Percentiles rank a stretch among this genome's conserved stretches.
Conservation (phyloP, 2,329 filamentous ascomycete genomes). For the Pseudogymnoascus sp. region DNA sequence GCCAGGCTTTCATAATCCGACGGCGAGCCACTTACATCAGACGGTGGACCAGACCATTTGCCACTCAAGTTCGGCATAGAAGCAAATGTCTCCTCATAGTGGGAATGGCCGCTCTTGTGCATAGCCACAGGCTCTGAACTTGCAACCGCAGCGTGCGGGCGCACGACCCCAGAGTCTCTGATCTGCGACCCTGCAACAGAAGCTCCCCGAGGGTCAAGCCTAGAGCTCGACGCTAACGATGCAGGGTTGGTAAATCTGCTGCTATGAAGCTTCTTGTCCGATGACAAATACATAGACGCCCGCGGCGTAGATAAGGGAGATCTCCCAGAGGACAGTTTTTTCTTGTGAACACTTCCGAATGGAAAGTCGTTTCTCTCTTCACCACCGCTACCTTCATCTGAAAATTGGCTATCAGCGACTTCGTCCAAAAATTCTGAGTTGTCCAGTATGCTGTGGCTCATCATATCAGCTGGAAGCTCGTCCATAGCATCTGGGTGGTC, state of each 20-base stretch:
- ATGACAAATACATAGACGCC: slow-evolving; percentile 36
- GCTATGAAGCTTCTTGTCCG: neutral
- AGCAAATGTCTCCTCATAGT: neutral
- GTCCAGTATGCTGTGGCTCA: slow-evolving; percentile 24
- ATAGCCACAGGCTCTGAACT: neutral
- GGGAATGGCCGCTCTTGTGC: neutral
- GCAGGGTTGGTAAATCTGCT: slow-evolving; percentile 7
- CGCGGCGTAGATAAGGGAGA: slow-evolving; percentile 45
- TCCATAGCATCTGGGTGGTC: slow-evolving; percentile 18
- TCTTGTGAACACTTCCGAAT: slow-evolving; percentile 20
- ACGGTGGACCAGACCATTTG: neutral
- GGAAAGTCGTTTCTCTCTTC: slow-evolving; percentile 20
- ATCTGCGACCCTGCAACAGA: neutral
- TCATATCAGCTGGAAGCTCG: slow-evolving; percentile 16
- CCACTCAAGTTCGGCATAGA: neutral
- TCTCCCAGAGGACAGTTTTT: slow-evolving; percentile 23
- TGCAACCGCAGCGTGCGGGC: neutral
- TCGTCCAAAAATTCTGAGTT: slow-evolving; percentile 27
- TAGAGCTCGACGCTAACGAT: neutral
- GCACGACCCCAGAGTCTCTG: neutral
- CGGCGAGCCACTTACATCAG: neutral
- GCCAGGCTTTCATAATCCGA: slow-evolving; percentile 43
- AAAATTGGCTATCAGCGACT: slow-evolving; percentile 25
- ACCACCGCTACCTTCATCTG: slow-evolving; percentile 27
- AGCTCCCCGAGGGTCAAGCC: neutral